phyloP scores from a whole-genome alignment of 83 land plant genomes.

The Picea abies region DNA sequence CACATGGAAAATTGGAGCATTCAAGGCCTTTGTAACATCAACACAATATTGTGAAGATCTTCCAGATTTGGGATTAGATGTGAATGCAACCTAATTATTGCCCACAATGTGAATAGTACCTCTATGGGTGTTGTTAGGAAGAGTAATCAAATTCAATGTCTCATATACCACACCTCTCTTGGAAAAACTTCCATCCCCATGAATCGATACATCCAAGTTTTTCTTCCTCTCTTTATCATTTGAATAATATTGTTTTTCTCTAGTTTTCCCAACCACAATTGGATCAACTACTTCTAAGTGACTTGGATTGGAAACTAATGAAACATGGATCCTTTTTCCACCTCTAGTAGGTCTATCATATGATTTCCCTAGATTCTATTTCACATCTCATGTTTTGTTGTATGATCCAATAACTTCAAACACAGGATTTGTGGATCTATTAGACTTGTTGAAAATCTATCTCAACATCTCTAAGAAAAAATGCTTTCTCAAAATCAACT shows the following conservation, averaged over 20 bases:
- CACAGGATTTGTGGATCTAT: conserved; percentile 81
- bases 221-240: conserved; percentile 81
- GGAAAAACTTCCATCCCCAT: conserved; percentile 99
- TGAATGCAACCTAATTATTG: conserved; percentile 98
- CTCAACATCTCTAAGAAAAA: conserved; percentile 21
- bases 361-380: conserved; percentile 96
- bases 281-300: conserved; percentile 98
- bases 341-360: conserved; percentile 96
- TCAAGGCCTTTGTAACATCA: conserved; percentile 97
- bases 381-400: conserved; percentile 98
- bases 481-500: conserved; percentile 93
- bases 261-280: conserved; percentile 94
- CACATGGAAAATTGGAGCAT: conserved; percentile 98
- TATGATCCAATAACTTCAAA: conserved; percentile 79
- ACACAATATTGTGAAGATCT: conserved; percentile 97
- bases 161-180: conserved; percentile 99
- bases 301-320: conserved; percentile 97
- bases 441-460: conserved; percentile 95
- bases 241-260: conserved; percentile 96
- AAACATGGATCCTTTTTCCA: conserved; percentile 94
- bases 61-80: conserved; percentile 92
- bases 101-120: conserved; percentile 98
- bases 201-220: conserved; percentile 83
- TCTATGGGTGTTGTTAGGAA: conserved; percentile 94
- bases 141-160: conserved; percentile 93